Base-by-base conservation (phyloP, 352 stramenopile species). In the Globisporangium okanoganense region DNA sequence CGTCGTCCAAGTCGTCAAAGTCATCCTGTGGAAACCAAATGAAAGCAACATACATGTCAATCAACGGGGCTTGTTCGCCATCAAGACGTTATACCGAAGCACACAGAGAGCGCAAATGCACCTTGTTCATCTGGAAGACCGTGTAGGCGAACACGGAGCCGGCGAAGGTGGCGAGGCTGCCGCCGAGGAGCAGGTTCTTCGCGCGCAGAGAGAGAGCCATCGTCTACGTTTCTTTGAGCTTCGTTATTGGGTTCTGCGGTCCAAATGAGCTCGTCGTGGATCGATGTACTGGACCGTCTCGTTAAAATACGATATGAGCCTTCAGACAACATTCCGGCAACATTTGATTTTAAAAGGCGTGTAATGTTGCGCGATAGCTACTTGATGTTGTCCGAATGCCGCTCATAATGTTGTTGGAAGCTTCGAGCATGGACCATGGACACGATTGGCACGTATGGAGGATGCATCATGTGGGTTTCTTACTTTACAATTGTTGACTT, bases 61-160 rank as follows among this genome's bases (percentile, higher is more conserved):
- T 33, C 29, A 33, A 33, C 29, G 29, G n/a, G 6, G 29, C 29
- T 6, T 33, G 33, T 58, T 5, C 41, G 27, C 8, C 51, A 16
- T 1, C 38, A 22, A 35, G 29, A 13, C 33, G 25, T 13, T 47
- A 45, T 18, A 20, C 31, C n/a, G 56, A 20, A 44, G 36, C 22
- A 2, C n/a, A 16, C 3, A 35, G 3, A 33, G 29, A 33, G 22
- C 20, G 27, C 48, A 27, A 18, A 41, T 62, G 52, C 67, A 94
- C 84, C 70, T 85, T 84, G 69, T 74, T 87, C 82, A 94, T 88
- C 69, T 94, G 76, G 58, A 80, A 72, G 49, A 94, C 79, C 33
- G 84, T 92, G 70, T 94, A 94, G 27, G 67, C 63, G 43, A 92
- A 94, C 52, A 94, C 73, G 31, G 79, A 65, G 55, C 71, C 65